Evolutionary conservation across 2,329 filamentous ascomycete genomes (phyloP), one percentile per base, ranked within the genome.

Genomic region (Phialemonium atrogriseum): DNA sequence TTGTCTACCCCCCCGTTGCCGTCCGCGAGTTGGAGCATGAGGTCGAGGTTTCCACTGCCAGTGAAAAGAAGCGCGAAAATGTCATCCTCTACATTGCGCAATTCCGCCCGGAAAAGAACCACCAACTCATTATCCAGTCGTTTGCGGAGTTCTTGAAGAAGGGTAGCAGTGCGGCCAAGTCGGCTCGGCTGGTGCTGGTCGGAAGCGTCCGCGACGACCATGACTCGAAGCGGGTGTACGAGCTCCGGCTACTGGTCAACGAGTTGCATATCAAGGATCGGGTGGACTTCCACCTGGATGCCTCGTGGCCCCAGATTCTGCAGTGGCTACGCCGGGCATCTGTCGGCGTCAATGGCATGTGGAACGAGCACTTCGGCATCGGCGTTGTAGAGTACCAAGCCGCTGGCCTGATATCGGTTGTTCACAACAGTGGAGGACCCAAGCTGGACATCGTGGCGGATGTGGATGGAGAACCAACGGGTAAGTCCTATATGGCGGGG

Each of bases 281-380:
- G 10, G 87, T 95, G 25, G 77, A 86, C 35, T 98, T 98, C 54
- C 74, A 93, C 41, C 79, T 87, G 34, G 88, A 98, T 54, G 88
- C 86, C 1, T 77, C 83, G 16, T 98, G 89, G 87, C 77, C 83
- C 4, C 75, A 86, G 44, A 84, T 98, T 32, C 66, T 95, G 8
- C 71, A 82, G 19, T 87, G 84, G 74, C 66, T 96, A 38, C 65
- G 75, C 32, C 77, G 67, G 40, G 79, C 83, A 4, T 89, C 77
- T 12, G 74, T 98, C 2, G 91, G 91, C 30, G 87, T 94, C 18
- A 98, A 98, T 47, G 86, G 84, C 49, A 98, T 98, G 91, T 98
- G 91, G 89, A 96, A 95, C 54, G 91, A 98, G 62, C 91, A 98
- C 57, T 98, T 98, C 54, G 91, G 91, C 14, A 98, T 98, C 37